Evolutionary conservation across 352 stramenopile species (phyloP).

Genomic region (Saprolegnia diclina): DNA sequence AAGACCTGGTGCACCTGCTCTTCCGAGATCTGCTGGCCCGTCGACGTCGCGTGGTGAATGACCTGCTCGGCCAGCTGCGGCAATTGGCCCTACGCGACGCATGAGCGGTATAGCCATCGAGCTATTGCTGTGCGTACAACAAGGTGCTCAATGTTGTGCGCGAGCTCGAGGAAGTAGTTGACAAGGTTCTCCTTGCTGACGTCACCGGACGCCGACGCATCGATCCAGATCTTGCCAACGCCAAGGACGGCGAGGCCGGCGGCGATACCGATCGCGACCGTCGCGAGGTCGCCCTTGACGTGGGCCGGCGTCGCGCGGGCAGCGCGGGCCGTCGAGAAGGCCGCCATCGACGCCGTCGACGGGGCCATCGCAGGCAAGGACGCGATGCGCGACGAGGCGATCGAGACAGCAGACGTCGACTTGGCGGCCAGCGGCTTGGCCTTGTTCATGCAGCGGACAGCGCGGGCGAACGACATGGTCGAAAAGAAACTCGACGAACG

Average conservation of each 20-base stretch:
- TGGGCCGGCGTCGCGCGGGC: conserved; percentile 3
- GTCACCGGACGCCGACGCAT: conserved; percentile 38
- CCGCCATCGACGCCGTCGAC: not conserved
- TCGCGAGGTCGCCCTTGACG: conserved; percentile 21
- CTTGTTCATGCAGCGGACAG: conserved; percentile 12
- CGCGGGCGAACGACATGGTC: conserved; percentile 5
- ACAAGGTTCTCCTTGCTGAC: conserved; percentile 56
- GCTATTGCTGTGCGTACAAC: conserved; percentile 41
- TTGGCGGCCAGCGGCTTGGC: conserved; percentile 6
- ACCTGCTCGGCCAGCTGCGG: conserved; percentile 11
- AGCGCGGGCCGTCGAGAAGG: not conserved
- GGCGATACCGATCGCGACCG: conserved; percentile 40
- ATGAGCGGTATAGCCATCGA: not conserved
- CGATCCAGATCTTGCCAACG: conserved; percentile 84
- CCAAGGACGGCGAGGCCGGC: conserved; percentile 58
- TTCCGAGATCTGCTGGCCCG: conserved; percentile 25
- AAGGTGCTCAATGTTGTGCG: conserved; percentile 48
- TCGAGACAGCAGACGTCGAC: not conserved
- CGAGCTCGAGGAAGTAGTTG: conserved; percentile 70
- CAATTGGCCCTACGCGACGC: conserved; percentile 17
- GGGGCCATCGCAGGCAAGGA: not conserved
- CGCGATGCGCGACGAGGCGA: not conserved
- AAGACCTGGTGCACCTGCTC: conserved; percentile 18
- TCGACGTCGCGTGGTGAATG: conserved; percentile 16
- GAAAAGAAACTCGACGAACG: conserved; percentile 15